Evolutionary conservation across 169 alveolate genomes (phyloP), one percentile per base, ranked within the genome.

Genomic region (Miamiensis avidus): DNA sequence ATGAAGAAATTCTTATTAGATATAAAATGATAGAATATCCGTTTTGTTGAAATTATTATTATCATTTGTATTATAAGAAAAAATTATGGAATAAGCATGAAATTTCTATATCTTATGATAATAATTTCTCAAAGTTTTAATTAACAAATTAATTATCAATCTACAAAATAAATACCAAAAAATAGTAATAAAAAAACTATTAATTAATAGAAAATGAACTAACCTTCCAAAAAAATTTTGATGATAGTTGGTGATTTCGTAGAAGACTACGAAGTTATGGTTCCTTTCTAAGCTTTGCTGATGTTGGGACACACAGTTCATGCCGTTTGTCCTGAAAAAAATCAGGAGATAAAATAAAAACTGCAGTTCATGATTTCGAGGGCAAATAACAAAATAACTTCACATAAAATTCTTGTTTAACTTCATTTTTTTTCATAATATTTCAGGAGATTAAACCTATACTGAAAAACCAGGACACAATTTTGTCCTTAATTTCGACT

Each of bases 311-410:
- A 83, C 69, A 69, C 87, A 78, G 97, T 94, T 28, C 91, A 92
- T 32, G 91, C 93, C n/a, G 95, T 91, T 4, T 94, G 96, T 82
- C 97, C 97, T 29, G 87, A 89, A 15, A 94, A 91, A 88, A 87
- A 91, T 74, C 75, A 34, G 96, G 94, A 26, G 95, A 91, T 28
- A 90, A 89, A 20, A 89, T 91, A 11, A 88, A 88, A 32, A 93
- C 96, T n/a, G 96, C 96, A 26, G 94, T 94, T 64, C 97, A 94
- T 76, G 96, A 92, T 78, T 93, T 94, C 76, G 82, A 88, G 74
- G 91, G 86, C 26, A 49, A 49, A 49, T 11, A 49, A 49, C 20
- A 49, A 11, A 49, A 49, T 11, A 11, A 49, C 4, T 11, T 49
- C 69, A 49, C 69, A 49, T 11, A 49, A 49, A 11, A 49, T 49